These are phyloP conservation scores for Candida caryicola DNA, from an alignment of 805 yeast genomes.

Conservation along the genomic window DNA sequence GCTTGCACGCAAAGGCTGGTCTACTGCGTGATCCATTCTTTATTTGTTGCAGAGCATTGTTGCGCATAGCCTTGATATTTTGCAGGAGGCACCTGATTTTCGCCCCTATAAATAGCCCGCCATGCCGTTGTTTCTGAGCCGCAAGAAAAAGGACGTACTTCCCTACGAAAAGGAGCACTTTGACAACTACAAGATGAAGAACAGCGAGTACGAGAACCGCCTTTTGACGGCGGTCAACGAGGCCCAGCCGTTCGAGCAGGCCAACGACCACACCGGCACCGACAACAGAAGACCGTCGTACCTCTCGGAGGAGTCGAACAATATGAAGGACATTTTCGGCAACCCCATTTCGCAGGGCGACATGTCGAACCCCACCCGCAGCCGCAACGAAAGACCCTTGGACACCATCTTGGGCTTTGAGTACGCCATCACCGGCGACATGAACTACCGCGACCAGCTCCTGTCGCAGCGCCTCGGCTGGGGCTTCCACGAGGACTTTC, in stretches of 20 bases:
- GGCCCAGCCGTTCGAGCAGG: constrained; percentile 88
- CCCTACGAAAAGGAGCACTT: constrained; percentile 2
- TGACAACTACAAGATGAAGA: constrained; percentile 5
- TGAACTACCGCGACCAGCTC: constrained; percentile 70
- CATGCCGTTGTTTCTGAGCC: constrained; percentile 8
- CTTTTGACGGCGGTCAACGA: constrained; percentile 89
- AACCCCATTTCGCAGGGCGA: constrained; percentile 75
- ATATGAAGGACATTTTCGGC: constrained; percentile 82
- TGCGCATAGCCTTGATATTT: constrained; percentile 15
- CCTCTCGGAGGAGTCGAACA: constrained; percentile 48
- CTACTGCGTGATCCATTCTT: no score
- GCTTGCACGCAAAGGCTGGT: no score
- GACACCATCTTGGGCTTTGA: constrained; percentile 95
- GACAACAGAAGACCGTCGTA: constrained; percentile 44
- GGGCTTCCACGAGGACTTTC: constrained; percentile 81
- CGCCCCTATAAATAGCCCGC: constrained; percentile 3
- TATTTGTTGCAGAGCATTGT: no score
- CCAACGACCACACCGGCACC: constrained; percentile 33
- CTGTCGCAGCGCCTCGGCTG: constrained; percentile 81
- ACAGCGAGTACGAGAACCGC: constrained; percentile 52
- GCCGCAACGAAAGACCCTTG: constrained; percentile 92
- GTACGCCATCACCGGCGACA: constrained; percentile 90
- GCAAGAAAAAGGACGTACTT: constrained; percentile 2
- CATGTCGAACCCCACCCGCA: constrained; percentile 87
- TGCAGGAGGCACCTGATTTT: no score